Conservation (phyloP, 768 basidiomycete species). For the Cantharellus anzutake region DNA sequence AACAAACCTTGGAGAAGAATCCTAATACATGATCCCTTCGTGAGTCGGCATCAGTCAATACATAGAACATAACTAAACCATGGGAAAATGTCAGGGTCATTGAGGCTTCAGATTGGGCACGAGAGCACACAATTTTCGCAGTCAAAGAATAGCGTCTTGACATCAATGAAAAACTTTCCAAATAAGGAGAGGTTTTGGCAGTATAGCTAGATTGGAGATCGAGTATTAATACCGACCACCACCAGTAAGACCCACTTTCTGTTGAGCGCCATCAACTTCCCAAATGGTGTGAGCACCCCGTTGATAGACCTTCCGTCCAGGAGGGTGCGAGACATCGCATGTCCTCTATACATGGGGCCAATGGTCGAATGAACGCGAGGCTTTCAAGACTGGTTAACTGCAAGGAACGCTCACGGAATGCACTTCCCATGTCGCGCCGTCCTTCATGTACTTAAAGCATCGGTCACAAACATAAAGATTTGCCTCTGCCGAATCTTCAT, state of each 20-base stretch:
- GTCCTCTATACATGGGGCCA: slow-evolving; percentile 29
- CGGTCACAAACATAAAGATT: slow-evolving; percentile 69
- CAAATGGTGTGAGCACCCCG: slow-evolving; percentile 78
- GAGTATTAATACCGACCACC: too few species aligned
- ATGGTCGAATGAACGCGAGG: not conserved
- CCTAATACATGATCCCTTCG: slow-evolving; percentile 65
- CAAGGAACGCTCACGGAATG: slow-evolving; percentile 32
- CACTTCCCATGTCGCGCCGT: slow-evolving; percentile 41
- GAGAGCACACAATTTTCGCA: slow-evolving; percentile 53
- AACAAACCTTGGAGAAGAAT: slow-evolving; percentile 46
- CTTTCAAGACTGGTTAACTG: too few species aligned
- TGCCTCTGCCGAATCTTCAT: slow-evolving; percentile 8
- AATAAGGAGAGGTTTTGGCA: slow-evolving; percentile 93
- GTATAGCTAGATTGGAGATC: slow-evolving; percentile 55
- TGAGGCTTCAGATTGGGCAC: not conserved
- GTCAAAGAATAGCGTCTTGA: slow-evolving; percentile 89
- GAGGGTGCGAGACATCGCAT: slow-evolving; percentile 54
- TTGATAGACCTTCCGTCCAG: slow-evolving; percentile 80
- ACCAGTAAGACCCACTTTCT: slow-evolving; percentile 36
- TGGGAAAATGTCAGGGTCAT: not conserved
- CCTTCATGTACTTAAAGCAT: slow-evolving; percentile 94
- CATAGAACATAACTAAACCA: slow-evolving; percentile 73
- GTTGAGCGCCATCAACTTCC: slow-evolving; percentile 81
- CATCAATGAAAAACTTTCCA: slow-evolving; percentile 97
- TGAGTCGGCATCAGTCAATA: slow-evolving; percentile 69